Base-by-base conservation (phyloP, 2,329 filamentous ascomycete species). In the Allantophomopsis cytisporea region DNA sequence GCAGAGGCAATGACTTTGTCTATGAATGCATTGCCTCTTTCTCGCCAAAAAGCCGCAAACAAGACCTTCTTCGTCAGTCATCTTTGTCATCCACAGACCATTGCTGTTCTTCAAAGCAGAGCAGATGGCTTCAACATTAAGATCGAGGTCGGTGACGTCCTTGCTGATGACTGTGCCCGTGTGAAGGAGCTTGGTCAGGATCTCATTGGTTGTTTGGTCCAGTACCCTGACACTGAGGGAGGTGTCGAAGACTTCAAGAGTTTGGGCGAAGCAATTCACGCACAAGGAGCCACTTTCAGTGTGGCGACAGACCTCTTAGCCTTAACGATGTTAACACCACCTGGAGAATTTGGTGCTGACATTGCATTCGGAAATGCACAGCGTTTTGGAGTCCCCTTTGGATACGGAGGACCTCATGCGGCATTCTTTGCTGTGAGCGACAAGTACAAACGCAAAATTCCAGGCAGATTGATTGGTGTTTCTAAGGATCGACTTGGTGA, bases 1-100 rank as follows among this genome's bases (percentile, higher is more conserved):
- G 85, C 88, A 20, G 89, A 96, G 65, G 89, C 89, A 47, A 91
- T 96, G 88, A 95, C 87, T 12, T 71, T 96, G 59, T 89, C 87
- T 0, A 63, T 94, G 61, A 87, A 85, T 53, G 73, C 76, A 16
- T 68, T 94, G 32, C 71, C 88, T 1, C 53, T 70, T 4, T 71
- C 80, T 3, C 77, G 83, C 49, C 77, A 82, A 46, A 91, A 83
- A 66, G 72, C 78, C 41, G 62, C 71, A 17, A 80, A 76, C 48
- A 94, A 88, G 69, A 80, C 80, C 0, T 95, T 80, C 55, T 73
- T 95, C 10, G 84, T 95, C 4, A 93, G 86, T 5, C 70, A 84
- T 48, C 69, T 80, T 7, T 78, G 87, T 49, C 87, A 94, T 59
- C 81, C 85, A 3, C 84, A 93, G 61, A 95, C 88, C 3, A 71